Conservation (phyloP, 768 basidiomycete species). For the Tylopilus cervinicoccineus region DNA sequence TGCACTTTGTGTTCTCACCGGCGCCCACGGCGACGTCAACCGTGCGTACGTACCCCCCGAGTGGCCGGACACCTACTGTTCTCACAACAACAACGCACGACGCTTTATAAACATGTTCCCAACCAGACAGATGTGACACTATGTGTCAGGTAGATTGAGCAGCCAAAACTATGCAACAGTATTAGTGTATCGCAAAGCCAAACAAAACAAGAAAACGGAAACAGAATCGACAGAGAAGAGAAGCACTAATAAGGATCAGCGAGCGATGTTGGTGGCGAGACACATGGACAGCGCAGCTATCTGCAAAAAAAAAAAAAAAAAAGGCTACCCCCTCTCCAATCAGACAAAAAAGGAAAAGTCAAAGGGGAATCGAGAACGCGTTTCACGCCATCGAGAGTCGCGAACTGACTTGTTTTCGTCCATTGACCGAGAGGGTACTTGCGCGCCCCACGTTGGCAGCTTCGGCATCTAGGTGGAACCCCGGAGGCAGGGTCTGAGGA, state of each 20-base stretch:
- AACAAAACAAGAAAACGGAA: not conserved
- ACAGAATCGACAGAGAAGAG: not conserved
- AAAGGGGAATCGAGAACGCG: not conserved
- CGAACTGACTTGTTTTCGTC: conserved; percentile 23
- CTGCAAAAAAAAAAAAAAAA: conserved; percentile 5
- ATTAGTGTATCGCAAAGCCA: conserved; percentile 14
- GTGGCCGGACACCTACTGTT: too few species aligned
- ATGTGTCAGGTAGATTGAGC: conserved; percentile 26
- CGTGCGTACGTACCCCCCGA: too few species aligned
- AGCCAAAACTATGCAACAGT: conserved; percentile 22
- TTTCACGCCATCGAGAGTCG: conserved; percentile 26
- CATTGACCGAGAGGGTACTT: conserved; percentile 26
- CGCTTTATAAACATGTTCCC: conserved; percentile 9
- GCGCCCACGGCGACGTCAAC: too few species aligned
- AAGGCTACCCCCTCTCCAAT: not conserved
- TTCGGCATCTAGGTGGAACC: conserved; percentile 17
- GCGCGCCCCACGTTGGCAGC: conserved; percentile 13
- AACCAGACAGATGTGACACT: conserved; percentile 16
- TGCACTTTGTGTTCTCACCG: too few species aligned
- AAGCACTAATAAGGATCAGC: not conserved
- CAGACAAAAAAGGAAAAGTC: not conserved
- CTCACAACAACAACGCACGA: too few species aligned
- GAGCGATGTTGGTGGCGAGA: not conserved
- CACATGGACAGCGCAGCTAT: conserved; percentile 10
- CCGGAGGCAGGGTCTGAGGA: conserved; percentile 45